Percentiles rank a stretch among this genome's conserved stretches.
Evolutionary conservation across 352 stramenopile species (phyloP).

Genomic region (Pelagophyceae sp.): DNA sequence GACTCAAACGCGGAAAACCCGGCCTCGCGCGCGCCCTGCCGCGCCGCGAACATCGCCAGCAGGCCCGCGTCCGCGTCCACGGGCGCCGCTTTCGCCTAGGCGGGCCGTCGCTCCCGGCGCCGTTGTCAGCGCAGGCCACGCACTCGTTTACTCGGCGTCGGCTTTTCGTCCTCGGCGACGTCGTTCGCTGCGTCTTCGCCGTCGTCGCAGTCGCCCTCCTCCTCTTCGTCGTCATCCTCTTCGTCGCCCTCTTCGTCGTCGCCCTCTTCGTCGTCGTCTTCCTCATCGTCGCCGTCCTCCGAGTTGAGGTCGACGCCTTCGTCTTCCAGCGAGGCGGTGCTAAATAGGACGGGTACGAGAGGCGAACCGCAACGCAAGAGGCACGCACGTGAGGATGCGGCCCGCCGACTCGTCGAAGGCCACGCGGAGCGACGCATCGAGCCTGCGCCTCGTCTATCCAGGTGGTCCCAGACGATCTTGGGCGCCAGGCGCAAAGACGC

Average conservation of each 20-base stretch:
- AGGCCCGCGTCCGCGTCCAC: background rate
- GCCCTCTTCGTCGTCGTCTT: conserved; percentile 20
- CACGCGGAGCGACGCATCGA: conserved; percentile 7
- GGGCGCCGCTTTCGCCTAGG: background rate
- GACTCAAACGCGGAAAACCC: background rate
- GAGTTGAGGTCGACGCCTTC: conserved; percentile 20
- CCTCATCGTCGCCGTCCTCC: conserved; percentile 12
- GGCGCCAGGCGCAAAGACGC: too few relatives aligned
- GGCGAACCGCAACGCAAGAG: too few relatives aligned
- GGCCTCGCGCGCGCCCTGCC: background rate
- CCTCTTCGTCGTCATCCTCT: conserved; percentile 19
- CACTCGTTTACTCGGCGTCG: background rate
- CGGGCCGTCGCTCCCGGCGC: too few relatives aligned
- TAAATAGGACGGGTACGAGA: too few relatives aligned
- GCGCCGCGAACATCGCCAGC: background rate
- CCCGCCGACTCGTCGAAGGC: conserved; percentile 9
- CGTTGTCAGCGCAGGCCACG: background rate
- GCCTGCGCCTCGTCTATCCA: conserved; percentile 18
- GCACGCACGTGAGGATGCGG: conserved; percentile 7
- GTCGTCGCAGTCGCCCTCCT: background rate
- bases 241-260: conserved; percentile 24
- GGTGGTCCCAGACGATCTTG: too few relatives aligned
- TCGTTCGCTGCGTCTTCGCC: conserved; percentile 17
- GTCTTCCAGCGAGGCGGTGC: too few relatives aligned
- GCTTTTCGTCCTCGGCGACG: background rate